These are phyloP conservation scores for Neurospora tetrasperma DNA, from an alignment of 495 filamentous ascomycete species.

Conservation along the genomic window DNA sequence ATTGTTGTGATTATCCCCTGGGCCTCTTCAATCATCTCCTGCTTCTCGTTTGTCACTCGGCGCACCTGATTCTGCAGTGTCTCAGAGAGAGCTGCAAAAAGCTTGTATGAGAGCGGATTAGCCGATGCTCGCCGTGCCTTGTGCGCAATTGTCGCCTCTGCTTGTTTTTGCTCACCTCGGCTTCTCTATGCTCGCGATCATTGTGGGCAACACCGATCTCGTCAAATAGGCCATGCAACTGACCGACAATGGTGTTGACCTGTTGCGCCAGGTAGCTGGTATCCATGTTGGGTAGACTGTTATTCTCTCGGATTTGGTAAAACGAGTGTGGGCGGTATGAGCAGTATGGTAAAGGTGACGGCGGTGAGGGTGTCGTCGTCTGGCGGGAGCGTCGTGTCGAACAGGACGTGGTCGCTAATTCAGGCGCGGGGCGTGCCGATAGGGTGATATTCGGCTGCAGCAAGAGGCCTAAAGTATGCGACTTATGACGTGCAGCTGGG, in stretches of 20 bases:
- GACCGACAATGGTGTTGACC: slow-evolving; percentile 81
- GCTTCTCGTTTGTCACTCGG: slow-evolving; percentile 74
- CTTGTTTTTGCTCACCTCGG: slow-evolving; percentile 48
- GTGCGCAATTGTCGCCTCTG: neutral
- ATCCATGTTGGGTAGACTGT: slow-evolving; percentile 50
- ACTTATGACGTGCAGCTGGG: neutral
- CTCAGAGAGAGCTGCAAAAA: slow-evolving; percentile 79
- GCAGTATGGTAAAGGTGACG: neutral
- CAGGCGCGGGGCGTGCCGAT: neutral
- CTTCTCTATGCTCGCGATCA: slow-evolving; percentile 80
- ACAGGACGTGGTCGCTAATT: neutral
- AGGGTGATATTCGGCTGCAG: neutral
- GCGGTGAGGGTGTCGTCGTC: neutral
- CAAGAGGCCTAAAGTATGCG: neutral
- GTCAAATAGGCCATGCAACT: slow-evolving; percentile 89
- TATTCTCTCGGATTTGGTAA: neutral
- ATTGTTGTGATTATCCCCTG: slow-evolving; percentile 73
- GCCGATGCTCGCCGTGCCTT: neutral
- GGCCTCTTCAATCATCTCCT: slow-evolving; percentile 77
- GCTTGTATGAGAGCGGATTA: slow-evolving; percentile 34
- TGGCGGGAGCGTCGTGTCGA: neutral
- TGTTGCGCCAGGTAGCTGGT: slow-evolving; percentile 85
- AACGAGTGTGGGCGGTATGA: neutral
- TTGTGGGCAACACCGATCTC: slow-evolving; percentile 86
- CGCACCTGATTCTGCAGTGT: slow-evolving; percentile 77